Base-by-base conservation (phyloP, 345 rosid species). In the Heritiera littoralis region DNA sequence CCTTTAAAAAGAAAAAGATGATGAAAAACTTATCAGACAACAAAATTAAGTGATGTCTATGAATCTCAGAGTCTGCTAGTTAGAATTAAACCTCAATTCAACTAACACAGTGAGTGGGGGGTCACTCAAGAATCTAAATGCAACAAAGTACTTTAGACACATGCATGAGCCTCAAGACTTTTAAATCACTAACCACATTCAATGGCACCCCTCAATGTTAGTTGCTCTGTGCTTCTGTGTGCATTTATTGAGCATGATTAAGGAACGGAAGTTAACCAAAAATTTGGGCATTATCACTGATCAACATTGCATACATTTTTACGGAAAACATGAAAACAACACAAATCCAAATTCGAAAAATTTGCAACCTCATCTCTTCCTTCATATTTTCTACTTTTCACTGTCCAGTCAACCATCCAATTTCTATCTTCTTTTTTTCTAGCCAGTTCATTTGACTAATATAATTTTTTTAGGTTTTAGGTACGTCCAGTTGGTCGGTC, bases 71-170 rank as follows among this genome's bases (percentile, higher is more conserved):
- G 12, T 72, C 32, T 38, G 9, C 49, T 55, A 55, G 6, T 12
- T 55, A 5, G 77, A 73, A 10, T 38, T 38, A n/a, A 73, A 73
- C 51, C 51, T 73, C 32, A 38, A 55, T 55, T 55, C n/a, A 55
- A 35, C 32, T 30, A 73, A 10, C 49, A 18, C 11, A 0, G 12
- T 38, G 5, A 38, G 17, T 35, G 9, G 4, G 48, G 49, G 35
- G 30, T 38, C 48, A 73, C 17, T 55, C 14, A 55, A 28, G 65
- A 73, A 5, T 32, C 61, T 43, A 51, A 52, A 52, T 9, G 61
- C 46, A 32, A 3, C 15, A 28, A 7, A 71, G 30, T 2, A 5
- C 30, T 45, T 52, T 17, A 30, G 45, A 8, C 56, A 70, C 7
- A 15, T 18, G 14, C 75, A 14, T 14, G 1, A 18, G 14, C 49